Conservation (phyloP, 164 flowering plant genomes). For the Cinnamomum chago region DNA sequence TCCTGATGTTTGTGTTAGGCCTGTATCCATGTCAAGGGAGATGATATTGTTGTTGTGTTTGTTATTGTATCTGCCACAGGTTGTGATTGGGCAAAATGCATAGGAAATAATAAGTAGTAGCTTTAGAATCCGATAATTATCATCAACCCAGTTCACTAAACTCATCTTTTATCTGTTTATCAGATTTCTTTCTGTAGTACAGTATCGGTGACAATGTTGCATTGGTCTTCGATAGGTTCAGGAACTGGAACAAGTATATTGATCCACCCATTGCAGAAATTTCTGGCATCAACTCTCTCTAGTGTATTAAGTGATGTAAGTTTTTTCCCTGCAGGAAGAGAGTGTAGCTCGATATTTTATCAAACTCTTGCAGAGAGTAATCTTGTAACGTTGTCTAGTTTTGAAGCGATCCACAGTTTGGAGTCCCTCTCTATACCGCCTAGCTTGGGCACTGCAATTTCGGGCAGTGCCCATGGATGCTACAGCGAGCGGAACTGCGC, state of each 20-base stretch:
- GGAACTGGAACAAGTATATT: slow-evolving; percentile 34
- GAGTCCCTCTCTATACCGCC: slow-evolving; percentile 8
- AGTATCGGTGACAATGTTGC: slow-evolving; percentile 11
- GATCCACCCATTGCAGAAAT: slow-evolving; percentile 22
- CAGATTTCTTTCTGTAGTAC: neutral
- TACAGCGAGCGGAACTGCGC: slow-evolving; percentile 72
- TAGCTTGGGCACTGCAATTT: slow-evolving; percentile 60
- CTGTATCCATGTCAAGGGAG: too few species aligned
- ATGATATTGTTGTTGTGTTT: too few species aligned
- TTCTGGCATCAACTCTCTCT: neutral
- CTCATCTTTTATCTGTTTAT: neutral
- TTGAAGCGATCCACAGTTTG: slow-evolving; percentile 17
- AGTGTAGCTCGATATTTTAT: slow-evolving; percentile 1
- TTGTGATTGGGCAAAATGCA: too few species aligned
- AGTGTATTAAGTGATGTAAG: slow-evolving; percentile 4
- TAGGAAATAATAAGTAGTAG: too few species aligned
- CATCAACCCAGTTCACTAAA: neutral
- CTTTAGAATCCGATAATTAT: neutral
- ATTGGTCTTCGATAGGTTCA: slow-evolving; percentile 37
- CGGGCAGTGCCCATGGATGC: slow-evolving; percentile 98
- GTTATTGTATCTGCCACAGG: too few species aligned
- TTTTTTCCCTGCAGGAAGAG: neutral
- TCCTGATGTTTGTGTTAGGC: neutral
- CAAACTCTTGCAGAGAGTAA: slow-evolving; percentile 5
- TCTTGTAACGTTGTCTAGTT: slow-evolving; percentile 13